Evolutionary conservation across 106 monocot genomes (phyloP).

Genomic region (Dendrobium chrysotoxum): DNA sequence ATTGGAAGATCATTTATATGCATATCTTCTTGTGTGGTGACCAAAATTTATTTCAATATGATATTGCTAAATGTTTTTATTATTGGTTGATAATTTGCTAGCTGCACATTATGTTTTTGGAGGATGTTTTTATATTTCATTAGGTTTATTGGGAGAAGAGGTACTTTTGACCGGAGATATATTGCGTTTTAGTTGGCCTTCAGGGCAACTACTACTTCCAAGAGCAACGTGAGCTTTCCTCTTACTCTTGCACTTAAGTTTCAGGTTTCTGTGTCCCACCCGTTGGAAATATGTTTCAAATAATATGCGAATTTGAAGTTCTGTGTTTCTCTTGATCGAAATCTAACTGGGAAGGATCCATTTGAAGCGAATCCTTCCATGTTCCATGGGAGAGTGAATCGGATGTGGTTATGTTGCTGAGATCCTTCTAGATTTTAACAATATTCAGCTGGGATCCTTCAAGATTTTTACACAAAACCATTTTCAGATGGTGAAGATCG

Average conservation of each 20-base stretch:
- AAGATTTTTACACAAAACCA: too few relatives aligned
- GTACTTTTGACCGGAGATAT: too few relatives aligned
- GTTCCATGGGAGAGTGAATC: not conserved
- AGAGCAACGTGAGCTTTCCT: slow-evolving; percentile 58
- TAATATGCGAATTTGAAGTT: not conserved
- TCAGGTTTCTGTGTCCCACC: not conserved
- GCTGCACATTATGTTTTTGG: too few relatives aligned
- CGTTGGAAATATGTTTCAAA: not conserved
- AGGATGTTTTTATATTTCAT: too few relatives aligned
- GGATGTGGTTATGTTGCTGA: not conserved
- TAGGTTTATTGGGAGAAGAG: too few relatives aligned
- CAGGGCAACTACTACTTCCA: slow-evolving; percentile 92
- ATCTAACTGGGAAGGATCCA: not conserved
- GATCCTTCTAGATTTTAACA: not conserved
- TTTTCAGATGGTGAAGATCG: too few relatives aligned
- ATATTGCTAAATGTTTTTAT: too few relatives aligned
- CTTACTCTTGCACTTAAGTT: not conserved
- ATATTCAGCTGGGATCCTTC: not conserved
- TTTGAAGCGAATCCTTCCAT: not conserved
- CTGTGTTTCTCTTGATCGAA: not conserved
- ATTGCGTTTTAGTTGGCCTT: too few relatives aligned
- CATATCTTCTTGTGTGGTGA: too few relatives aligned
- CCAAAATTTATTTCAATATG: too few relatives aligned
- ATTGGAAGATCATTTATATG: too few relatives aligned
- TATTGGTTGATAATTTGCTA: too few relatives aligned